Base-by-base conservation (phyloP, 306 rosid genomes). In the Trifolium fragiferum region DNA sequence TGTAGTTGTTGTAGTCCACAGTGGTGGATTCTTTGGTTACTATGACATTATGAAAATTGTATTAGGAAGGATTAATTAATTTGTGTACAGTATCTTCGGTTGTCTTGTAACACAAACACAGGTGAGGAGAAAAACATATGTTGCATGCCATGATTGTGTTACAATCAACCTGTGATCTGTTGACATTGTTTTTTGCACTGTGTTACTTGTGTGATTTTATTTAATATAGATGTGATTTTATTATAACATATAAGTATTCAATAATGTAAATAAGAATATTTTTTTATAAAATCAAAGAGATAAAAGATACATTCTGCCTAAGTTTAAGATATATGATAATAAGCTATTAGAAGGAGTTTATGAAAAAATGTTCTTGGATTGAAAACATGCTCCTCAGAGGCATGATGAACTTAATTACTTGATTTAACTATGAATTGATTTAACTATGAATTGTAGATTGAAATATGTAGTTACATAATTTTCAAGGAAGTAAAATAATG, bases 81-180 rank as follows among this genome's bases (percentile, higher is more conserved):
- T 62, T 73, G 62, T 82, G 83, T 70, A 83, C 60, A 78, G 75
- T 57, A 12, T 69, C 72, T 54, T 63, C 12, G 55, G 44, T 74
- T 70, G 73, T 82, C 69, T 63, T 54, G 60, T 23, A 6, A 54
- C 9, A 11, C 64, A 14, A 14, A 6, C 18, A 13, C 18, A 6
- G 5, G 18, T 13, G 64, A 58, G 27, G 38, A 25, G 64, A 58
- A 25, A 57, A 54, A 20, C 30, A 25, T 58, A 27, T 58, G 64
- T 25, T 58, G 38, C 35, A 25, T 58, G 37, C 5, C 2, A 25
- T 58, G 64, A 54, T 23, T 54, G 30, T 54, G 60, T 20, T 20
- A 15, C 35, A 58, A 58, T 58, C 64, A 58, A 58, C 7, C 10
- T 58, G 64, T 58, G 64, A 25, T 58, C 35, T 13, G 38, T 58